These are phyloP conservation scores for Schwanniomyces etchellsii DNA, from an alignment of 1,139 yeast genomes.

Conservation along the genomic window DNA sequence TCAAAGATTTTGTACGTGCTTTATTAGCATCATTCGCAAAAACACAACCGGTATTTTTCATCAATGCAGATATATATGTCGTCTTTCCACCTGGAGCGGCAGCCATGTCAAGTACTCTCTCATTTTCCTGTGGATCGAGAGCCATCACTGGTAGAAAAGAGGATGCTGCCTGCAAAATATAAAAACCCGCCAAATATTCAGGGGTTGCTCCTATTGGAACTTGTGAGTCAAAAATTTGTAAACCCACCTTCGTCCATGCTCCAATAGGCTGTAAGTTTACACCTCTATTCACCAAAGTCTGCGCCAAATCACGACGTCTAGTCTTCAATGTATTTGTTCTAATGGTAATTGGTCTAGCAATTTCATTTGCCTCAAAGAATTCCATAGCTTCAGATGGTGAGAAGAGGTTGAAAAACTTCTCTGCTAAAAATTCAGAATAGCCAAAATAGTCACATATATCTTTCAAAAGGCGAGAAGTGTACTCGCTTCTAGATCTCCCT, in stretches of 20 bases:
- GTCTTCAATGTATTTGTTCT: constrained; percentile 94
- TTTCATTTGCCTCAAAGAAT: constrained; percentile 97
- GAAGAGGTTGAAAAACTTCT: constrained; percentile 82
- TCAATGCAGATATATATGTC: constrained; percentile 89
- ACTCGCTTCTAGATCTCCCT: constrained; percentile 80
- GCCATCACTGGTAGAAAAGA: constrained; percentile 98
- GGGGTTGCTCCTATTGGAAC: constrained; percentile 99
- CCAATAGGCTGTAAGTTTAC: constrained; percentile 97
- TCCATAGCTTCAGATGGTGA: constrained; percentile 96
- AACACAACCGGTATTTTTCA: constrained; percentile 97
- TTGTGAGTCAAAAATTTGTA: constrained; percentile 95
- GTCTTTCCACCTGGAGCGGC: constrained; percentile 99
- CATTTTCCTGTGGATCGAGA: constrained; percentile 90
- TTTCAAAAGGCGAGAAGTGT: constrained; percentile 64
- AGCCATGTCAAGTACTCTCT: constrained; percentile 96
- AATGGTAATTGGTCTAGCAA: constrained; percentile 92
- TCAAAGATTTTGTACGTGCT: constrained; percentile 90
- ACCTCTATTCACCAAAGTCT: constrained; percentile 91
- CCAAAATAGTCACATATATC: constrained; percentile 96
- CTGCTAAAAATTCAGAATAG: constrained; percentile 92
- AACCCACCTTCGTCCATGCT: constrained; percentile 95
- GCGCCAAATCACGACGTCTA: constrained; percentile 94
- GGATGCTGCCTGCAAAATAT: constrained; percentile 96
- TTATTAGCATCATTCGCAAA: constrained; percentile 97
- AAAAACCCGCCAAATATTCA: constrained; percentile 96